Conservation (phyloP, 2,329 filamentous ascomycete genomes). For the Emmonsiellopsis sp. region DNA sequence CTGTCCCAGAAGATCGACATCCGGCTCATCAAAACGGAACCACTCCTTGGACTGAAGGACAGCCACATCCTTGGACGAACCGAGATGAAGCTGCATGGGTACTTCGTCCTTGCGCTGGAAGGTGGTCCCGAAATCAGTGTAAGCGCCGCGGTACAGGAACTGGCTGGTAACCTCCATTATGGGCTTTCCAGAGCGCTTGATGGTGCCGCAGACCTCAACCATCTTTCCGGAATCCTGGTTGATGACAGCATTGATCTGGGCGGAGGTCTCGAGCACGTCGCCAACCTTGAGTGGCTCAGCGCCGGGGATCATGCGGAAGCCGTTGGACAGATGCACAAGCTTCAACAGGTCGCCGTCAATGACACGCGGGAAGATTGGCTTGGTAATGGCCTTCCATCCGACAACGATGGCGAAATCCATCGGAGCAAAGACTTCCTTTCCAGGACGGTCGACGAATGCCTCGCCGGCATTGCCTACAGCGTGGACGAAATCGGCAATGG, state of each 20-base stretch:
- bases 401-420: slow-evolving; percentile 99
- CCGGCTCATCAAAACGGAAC: slow-evolving; percentile 80
- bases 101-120: slow-evolving; percentile 97
- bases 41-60: slow-evolving; percentile 95
- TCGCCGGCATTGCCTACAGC: slow-evolving; percentile 96
- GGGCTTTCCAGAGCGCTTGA: slow-evolving; percentile 68
- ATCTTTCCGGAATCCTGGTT: slow-evolving; percentile 99
- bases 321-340: slow-evolving; percentile 92
- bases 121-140: slow-evolving; percentile 93
- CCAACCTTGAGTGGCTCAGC: slow-evolving; percentile 93
- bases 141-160: slow-evolving; percentile 89
- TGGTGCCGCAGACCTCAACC: slow-evolving; percentile 99
- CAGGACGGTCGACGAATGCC: slow-evolving; percentile 90
- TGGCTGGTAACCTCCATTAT: slow-evolving; percentile 99
- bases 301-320: slow-evolving; percentile 96
- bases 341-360: slow-evolving; percentile 96
- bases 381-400: slow-evolving; percentile 98
- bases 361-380: slow-evolving; percentile 93
- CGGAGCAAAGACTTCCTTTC: slow-evolving; percentile 86
- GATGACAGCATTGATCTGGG: slow-evolving; percentile 93
- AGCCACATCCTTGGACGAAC: slow-evolving; percentile 81
- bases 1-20: slow-evolving; percentile 82
- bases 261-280: slow-evolving; percentile 83
- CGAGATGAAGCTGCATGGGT: slow-evolving; percentile 84
- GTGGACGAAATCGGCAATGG: slow-evolving; percentile 98